Percentiles rank a stretch among this genome's conserved stretches.
phyloP scores from a whole-genome alignment of 352 stramenopile species.

The Synura sp. region DNA sequence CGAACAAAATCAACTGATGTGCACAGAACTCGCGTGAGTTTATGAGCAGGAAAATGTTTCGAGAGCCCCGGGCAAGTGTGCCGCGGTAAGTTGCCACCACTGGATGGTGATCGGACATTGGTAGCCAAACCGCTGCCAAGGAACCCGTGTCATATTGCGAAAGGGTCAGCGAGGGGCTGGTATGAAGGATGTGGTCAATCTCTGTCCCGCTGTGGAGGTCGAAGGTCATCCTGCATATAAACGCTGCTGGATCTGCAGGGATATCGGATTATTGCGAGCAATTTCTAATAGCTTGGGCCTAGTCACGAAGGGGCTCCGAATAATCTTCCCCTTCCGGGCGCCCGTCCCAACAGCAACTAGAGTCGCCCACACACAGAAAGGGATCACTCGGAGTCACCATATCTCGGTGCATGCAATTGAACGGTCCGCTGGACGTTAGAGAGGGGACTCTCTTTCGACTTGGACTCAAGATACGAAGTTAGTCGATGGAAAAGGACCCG shows the following conservation, averaged over 20 bases:
- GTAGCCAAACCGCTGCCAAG: neutral
- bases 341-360: neutral
- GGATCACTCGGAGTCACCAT: neutral
- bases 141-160: constrained; percentile 4
- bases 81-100: neutral
- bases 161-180: neutral
- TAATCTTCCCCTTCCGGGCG: neutral
- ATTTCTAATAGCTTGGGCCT: neutral
- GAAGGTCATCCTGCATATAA: neutral
- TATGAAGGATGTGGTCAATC: too few relatives aligned
- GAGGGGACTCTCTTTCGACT: too few relatives aligned
- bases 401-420: neutral
- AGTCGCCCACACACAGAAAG: neutral
- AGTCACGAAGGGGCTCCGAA: neutral
- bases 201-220: neutral
- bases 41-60: neutral
- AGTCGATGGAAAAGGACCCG: too few relatives aligned
- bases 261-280: neutral
- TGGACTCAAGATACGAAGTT: too few relatives aligned
- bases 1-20: too few relatives aligned
- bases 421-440: too few relatives aligned
- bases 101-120: neutral
- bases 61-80: neutral
- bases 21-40: neutral
- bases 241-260: neutral